phyloP scores from a whole-genome alignment of 179 eudicot species.

The Camellia oleifera region DNA sequence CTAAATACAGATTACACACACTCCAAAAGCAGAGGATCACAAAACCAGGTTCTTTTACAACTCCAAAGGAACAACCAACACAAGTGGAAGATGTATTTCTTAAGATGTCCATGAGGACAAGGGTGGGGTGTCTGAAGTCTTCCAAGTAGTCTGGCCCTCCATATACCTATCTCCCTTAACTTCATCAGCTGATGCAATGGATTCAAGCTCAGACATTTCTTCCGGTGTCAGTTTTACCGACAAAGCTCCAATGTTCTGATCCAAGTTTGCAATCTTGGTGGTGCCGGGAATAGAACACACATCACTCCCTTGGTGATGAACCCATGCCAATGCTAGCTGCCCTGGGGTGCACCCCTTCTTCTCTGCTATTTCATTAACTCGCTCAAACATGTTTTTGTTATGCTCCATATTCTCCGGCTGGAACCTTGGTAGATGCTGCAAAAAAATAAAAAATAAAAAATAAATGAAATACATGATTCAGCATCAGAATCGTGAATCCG shows the following conservation, averaged over 20 bases:
- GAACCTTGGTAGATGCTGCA: slow-evolving; percentile 51
- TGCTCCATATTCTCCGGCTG: slow-evolving; percentile 51
- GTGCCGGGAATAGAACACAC: slow-evolving; percentile 57
- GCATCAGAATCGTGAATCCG: neutral
- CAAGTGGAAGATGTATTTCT: too few species aligned
- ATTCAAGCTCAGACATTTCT: slow-evolving; percentile 48
- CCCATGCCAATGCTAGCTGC: slow-evolving; percentile 64
- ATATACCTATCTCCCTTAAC: slow-evolving; percentile 13
- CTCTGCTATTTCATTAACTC: slow-evolving; percentile 46
- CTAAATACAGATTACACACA: too few species aligned
- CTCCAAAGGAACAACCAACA: too few species aligned
- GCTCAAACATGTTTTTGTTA: slow-evolving; percentile 47
- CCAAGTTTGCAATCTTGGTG: slow-evolving; percentile 43
- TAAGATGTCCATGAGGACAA: too few species aligned
- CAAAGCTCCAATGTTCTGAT: slow-evolving; percentile 54
- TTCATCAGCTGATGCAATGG: slow-evolving; percentile 28
- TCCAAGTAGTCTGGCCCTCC: neutral
- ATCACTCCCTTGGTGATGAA: slow-evolving; percentile 56
- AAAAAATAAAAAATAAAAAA: neutral
- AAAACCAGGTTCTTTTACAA: too few species aligned
- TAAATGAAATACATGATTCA: neutral
- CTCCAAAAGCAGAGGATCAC: too few species aligned
- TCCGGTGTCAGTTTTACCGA: slow-evolving; percentile 42
- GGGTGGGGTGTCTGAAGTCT: slow-evolving; percentile 23
- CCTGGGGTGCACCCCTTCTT: slow-evolving; percentile 60